Evolutionary conservation across 805 yeast species (phyloP), one percentile per base, ranked within the genome.

Genomic region (Myxozyma mucilagina): DNA sequence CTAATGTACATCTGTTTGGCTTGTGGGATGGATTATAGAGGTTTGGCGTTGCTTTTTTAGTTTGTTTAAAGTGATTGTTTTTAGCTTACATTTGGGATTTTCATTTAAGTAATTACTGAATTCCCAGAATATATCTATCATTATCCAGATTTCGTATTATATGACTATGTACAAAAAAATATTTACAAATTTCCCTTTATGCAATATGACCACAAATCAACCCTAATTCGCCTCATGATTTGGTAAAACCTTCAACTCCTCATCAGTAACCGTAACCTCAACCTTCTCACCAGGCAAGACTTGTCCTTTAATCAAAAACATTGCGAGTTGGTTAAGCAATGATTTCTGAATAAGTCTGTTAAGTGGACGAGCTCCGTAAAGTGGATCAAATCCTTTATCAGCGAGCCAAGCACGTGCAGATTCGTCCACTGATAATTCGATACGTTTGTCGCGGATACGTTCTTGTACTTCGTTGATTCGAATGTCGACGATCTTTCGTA

Each of bases 351-450:
- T 85, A 55, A 91, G 81, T 69, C 99, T 83, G 78, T 94, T 93
- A 73, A 94, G 80, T 10, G 99, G 99, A 72, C 99, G 84, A 0
- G 99, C 99, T 68, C 99, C 99, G 71, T 93, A 94, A 47, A 86
- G 74, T 36, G 90, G 89, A 71, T 93, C 97, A 73, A 93, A 94
- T 2, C 99, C 99, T 66, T 87, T 79, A 34, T 87, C 85, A 3
- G 93, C 85, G 42, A 94, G 78, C 87, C 94, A 86, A 13, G 80
- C 82, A 72, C 87, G 90, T 3, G 93, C 96, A 1, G 76, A 84
- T 8, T 81, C 83, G 1, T 82, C 72, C 24, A 89, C 76, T 0
- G 79, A 74, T 41, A 88, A 72, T 24, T 67, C 67, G 70, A 94
- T 93, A 70, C 97, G 82, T 75, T 93, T 87, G 59, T 89, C 94